Conservation (phyloP, 179 eudicot species). For the Kewa caespitosa region DNA sequence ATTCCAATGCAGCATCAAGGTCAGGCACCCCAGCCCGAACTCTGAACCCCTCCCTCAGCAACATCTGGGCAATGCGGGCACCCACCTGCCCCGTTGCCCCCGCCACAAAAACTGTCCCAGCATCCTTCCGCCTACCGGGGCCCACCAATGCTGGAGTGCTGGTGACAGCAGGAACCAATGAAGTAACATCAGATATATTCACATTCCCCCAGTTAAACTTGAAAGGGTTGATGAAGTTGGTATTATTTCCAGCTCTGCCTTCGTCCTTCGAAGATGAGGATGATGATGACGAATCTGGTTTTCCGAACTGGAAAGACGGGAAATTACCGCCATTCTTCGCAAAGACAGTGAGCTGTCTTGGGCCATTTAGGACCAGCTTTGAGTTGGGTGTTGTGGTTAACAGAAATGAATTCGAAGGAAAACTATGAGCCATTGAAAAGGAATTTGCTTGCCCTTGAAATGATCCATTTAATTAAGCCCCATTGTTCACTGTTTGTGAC, state of each 20-base stretch:
- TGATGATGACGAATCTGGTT: slow-evolving; percentile 20
- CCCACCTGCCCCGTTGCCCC: slow-evolving; percentile 92
- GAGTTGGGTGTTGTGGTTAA: slow-evolving; percentile 50
- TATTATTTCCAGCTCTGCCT: slow-evolving; percentile 4
- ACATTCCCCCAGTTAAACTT: slow-evolving; percentile 53
- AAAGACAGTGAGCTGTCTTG: slow-evolving; percentile 36
- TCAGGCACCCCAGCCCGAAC: slow-evolving; percentile 94
- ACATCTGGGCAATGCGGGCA: slow-evolving; percentile 57
- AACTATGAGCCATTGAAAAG: slow-evolving; percentile 55
- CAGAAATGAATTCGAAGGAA: slow-evolving; percentile 61
- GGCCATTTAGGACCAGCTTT: slow-evolving; percentile 26
- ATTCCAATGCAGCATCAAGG: slow-evolving; percentile 82
- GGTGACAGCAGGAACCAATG: slow-evolving; percentile 59
- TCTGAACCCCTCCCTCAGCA: slow-evolving; percentile 68
- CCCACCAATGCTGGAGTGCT: slow-evolving; percentile 35
- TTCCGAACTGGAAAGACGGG: slow-evolving; percentile 29
- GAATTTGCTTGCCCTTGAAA: slow-evolving; percentile 9
- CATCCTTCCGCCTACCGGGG: slow-evolving; percentile 55
- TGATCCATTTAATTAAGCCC: slow-evolving; percentile 4
- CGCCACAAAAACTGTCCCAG: slow-evolving; percentile 86
- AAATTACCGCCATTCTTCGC: slow-evolving; percentile 46
- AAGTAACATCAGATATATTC: slow-evolving; percentile 55
- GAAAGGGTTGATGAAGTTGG: slow-evolving; percentile 46
- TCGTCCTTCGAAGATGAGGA: slow-evolving; percentile 17
- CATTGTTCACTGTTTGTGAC: slow-evolving; percentile 5